Percentiles rank a stretch among this genome's conserved stretches.
Conservation (phyloP, 2,329 filamentous ascomycete species). For the Botryotinia calthae region DNA sequence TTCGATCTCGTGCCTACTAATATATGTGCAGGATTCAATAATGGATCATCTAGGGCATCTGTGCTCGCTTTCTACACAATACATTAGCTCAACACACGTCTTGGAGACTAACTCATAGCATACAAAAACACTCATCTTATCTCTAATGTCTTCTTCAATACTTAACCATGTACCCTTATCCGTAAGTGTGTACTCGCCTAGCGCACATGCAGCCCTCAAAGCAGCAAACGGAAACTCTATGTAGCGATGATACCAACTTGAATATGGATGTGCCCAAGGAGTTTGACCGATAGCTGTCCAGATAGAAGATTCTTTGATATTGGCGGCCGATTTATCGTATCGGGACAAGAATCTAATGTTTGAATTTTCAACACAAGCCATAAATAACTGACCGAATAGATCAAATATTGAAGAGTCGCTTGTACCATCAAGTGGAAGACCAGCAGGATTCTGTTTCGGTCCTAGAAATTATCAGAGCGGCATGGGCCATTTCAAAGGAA, state of each 20-base stretch:
- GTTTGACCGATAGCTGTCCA: constrained; percentile 49
- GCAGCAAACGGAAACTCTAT: constrained; percentile 47
- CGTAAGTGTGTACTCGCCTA: constrained; percentile 48
- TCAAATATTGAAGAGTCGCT: constrained; percentile 31
- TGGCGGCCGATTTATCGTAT: constrained; percentile 50
- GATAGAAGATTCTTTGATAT: constrained; percentile 47
- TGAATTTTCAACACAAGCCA: constrained; percentile 37
- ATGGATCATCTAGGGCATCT: constrained; percentile 40
- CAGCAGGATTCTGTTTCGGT: constrained; percentile 40
- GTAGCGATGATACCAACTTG: constrained; percentile 49
- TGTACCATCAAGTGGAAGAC: constrained; percentile 33
- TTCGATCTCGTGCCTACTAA: constrained; percentile 41
- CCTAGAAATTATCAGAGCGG: constrained; percentile 14
- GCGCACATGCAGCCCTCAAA: constrained; percentile 42
- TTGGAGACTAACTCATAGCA: not conserved
- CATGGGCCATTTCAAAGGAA: not conserved
- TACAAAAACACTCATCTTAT: constrained; percentile 41
- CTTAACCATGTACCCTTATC: constrained; percentile 47
- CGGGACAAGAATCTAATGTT: constrained; percentile 45
- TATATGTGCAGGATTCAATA: constrained; percentile 47
- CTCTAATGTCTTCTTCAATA: constrained; percentile 38
- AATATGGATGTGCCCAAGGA: constrained; percentile 46
- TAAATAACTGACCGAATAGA: constrained; percentile 41
- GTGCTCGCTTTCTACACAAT: constrained; percentile 37
- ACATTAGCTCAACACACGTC: constrained; percentile 15